A percentile compares a stretch with the other conserved stretches of the same genome.
phyloP scores from a whole-genome alignment of 345 rosid genomes.

The Geranium rotundifolium region DNA sequence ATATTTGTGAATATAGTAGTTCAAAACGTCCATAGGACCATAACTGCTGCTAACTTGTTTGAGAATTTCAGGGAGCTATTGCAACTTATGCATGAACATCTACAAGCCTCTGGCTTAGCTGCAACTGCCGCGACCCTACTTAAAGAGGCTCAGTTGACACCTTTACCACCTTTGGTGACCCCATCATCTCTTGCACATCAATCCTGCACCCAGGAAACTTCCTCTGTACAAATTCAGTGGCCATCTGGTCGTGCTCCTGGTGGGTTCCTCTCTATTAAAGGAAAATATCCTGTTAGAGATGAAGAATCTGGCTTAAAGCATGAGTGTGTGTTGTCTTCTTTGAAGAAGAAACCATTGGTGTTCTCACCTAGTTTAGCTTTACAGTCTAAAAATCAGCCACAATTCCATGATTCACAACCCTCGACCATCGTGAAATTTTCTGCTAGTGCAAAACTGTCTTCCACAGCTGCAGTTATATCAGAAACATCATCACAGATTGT shows the following conservation, averaged over 20 bases:
- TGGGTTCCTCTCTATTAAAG: conserved; percentile 57
- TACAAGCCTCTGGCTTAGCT: conserved; percentile 79
- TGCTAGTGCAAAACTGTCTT: conserved; percentile 24
- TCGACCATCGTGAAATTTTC: conserved; percentile 28
- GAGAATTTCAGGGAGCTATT: conserved; percentile 63
- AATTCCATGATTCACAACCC: conserved; percentile 35
- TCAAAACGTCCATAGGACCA: not conserved
- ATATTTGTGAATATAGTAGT: not conserved
- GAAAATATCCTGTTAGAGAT: conserved; percentile 23
- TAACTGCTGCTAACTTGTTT: not conserved
- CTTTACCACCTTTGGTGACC: conserved; percentile 58
- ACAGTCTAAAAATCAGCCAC: conserved; percentile 42
- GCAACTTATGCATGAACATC: conserved; percentile 91
- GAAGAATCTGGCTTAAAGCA: conserved; percentile 41
- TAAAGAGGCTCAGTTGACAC: conserved; percentile 85
- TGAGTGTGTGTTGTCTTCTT: conserved; percentile 30
- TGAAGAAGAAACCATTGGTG: conserved; percentile 64
- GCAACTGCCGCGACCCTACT: conserved; percentile 53
- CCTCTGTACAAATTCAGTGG: conserved; percentile 62
- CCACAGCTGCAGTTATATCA: conserved; percentile 18
- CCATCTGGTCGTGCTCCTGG: conserved; percentile 61
- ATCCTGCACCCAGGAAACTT: conserved; percentile 43
- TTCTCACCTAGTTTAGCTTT: conserved; percentile 61
- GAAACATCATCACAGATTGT: conserved; percentile 35
- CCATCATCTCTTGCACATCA: conserved; percentile 57